Base-by-base conservation (phyloP, 345 rosid species). In the Limnanthes douglasii region DNA sequence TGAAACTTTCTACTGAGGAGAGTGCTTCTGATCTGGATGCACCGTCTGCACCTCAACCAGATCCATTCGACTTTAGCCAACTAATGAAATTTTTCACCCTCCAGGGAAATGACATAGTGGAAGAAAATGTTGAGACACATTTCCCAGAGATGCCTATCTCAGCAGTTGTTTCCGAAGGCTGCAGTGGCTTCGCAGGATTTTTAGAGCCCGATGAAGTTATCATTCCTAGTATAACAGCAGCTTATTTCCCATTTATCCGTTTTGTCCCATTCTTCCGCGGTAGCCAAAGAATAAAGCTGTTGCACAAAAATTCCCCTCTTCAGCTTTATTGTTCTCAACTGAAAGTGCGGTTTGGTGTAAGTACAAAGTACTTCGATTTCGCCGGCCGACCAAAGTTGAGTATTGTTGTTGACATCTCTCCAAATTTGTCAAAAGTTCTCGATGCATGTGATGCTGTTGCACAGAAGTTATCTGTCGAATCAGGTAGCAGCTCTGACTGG, bases 401-500 rank as follows among this genome's bases (percentile, higher is more conserved):
- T 56, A 66, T 78, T 43, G 73, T 82, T 37, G 95, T 67, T 37
- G 78, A 73, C 39, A 48, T 57, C 25, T n/a, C 73, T 50, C 66
- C 68, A 50, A 57, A 51, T 30, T 52, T 82, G 15, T 70, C 67
- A 54, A 20, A 25, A 3, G 53, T 78, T 49, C 85, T 86, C 4
- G 70, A 75, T 27, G 65, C 73, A 44, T 78, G 95, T 59, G 70
- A 82, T 47, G 37, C 21, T 25, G 41, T 44, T 49, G 83, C 61
- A 1, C 56, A 57, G 21, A 63, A 62, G 45, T 47, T 59, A 11
- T 59, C 10, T 5, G 29, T 17, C 21, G 86, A 74, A n/a, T 75
- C 68, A 1, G 73, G 75, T 44, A 62, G 73, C 53, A 28, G 44
- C 41, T 83, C 92, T 27, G 65, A 68, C 15, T 84, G 98, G 98